Base-by-base conservation (phyloP, 2,329 filamentous ascomycete species). In the Nectriaceae sp. region DNA sequence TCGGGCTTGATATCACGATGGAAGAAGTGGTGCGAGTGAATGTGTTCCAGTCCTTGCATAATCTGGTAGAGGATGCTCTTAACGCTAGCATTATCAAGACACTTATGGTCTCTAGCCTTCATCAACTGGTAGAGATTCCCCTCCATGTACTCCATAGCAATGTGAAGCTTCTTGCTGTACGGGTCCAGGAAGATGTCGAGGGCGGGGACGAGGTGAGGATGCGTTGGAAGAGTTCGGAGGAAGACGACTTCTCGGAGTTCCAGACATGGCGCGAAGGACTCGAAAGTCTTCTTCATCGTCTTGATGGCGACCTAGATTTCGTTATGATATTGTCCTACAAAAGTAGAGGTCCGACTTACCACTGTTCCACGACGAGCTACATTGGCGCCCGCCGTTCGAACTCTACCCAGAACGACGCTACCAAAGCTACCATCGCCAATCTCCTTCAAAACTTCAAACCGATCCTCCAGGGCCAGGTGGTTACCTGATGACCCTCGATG, bases 271-370 rank as follows among this genome's bases (percentile, higher is more conserved):
- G 83, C 76, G 66, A 97, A 91, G 2, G 90, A 96, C 62, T 97
- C 92, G 63, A 97, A 99, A 0, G 88, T 92, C 82, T 99, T 99
- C 80, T 99, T 99, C 94, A 99, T 99, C 5, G 94, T 97, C 75
- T 99, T 99, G 75, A 99, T 97, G 37, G 94, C 94, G 63, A 99
- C 89, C 94, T 97, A 46, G 36, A 47, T 47, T 35, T 40, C 46
- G 53, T 62, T 53, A 59, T 44, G 38, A 22, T 44, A 26, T 20
- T 40, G 40, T 42, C 47, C 45, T 56, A 47, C 47, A 44, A 47
- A 44, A 46, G 47, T 19, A 37, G 45, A 45, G 49, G 41, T 20
- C 26, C 36, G 55, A 77, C 86, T 79, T 85, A 97, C 93, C 78
- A 97, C 83, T 49, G 92, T 96, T 60, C 93, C 93, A 69, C 92